Base-by-base conservation (phyloP, 495 filamentous ascomycete species). In the Sporormia fimetaria region DNA sequence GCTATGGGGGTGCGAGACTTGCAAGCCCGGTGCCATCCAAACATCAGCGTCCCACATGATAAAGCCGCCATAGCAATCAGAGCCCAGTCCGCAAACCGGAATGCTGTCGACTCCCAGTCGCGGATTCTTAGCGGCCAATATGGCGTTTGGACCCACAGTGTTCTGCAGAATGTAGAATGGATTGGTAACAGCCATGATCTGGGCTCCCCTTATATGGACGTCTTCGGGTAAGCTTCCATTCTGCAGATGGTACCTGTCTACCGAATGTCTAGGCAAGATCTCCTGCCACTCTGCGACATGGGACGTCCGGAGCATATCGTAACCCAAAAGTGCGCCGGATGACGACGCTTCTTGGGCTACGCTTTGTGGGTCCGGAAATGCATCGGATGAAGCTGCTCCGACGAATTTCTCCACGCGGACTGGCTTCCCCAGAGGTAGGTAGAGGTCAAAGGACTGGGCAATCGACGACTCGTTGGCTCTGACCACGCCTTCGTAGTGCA, bases 131-230 rank as follows among this genome's bases (percentile, higher is more conserved):
- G 45, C 47, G 10, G 61, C 60, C 21, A 42, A 46, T 5, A 64
- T 51, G 0, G 59, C 62, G 48, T 77, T 75, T 12, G 62, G 54
- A 3, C 73, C 65, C 12, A 74, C 67, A 1, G 67, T 67, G 39
- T 82, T 81, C 44, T 83, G 77, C 14, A 87, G 58, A 0, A 87
- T 58, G 47, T 83, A 77, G 57, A 78, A 87, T 1, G 72, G 65
- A 41, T 74, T 82, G 3, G 74, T 70, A 3, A 84, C 70, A 0
- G 78, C 67, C 8, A 70, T 67, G 26, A 86, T 74, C 14, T 81
- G 76, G 20, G 73, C 61, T 44, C 75, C 69, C 34, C 72, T 61
- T 18, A 81, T 66, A 34, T 78, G 66, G 8, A 55, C 44, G 47
- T 84, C 74, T 0, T 63, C 54, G 1, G 77, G 81, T 7, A 87